A percentile compares a stretch with the other conserved stretches of the same genome.
phyloP scores from a whole-genome alignment of 345 rosid species.

The Eucalyptus coolabah region DNA sequence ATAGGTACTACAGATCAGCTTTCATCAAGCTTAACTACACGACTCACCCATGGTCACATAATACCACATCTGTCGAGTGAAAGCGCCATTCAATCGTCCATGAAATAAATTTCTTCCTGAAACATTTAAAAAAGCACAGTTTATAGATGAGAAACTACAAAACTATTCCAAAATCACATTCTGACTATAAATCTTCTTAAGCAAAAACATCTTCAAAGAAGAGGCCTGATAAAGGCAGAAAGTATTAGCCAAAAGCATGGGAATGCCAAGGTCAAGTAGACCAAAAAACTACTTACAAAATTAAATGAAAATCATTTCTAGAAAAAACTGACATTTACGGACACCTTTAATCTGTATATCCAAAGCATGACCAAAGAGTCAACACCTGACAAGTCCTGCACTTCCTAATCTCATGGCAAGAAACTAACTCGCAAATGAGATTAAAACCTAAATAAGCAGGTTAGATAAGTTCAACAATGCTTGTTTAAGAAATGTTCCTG shows the following conservation, averaged over 20 bases:
- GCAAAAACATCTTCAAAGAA: not conserved
- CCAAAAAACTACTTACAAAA: not conserved
- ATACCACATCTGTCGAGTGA: conserved; percentile 51
- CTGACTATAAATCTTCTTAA: not conserved
- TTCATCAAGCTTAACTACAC: not conserved
- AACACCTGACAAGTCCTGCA: not conserved
- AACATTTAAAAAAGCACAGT: not conserved
- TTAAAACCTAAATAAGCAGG: not conserved
- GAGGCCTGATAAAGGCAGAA: not conserved
- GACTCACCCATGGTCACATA: conserved; percentile 60
- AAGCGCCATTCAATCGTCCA: conserved; percentile 97
- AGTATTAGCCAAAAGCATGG: not conserved
- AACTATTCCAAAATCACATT: not conserved
- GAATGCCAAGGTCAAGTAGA: not conserved
- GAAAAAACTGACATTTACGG: not conserved
- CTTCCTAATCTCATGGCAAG: not conserved
- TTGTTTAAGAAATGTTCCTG: not conserved
- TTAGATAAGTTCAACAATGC: not conserved
- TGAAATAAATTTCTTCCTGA: conserved; percentile 50
- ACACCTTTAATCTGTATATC: not conserved
- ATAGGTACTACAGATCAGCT: not conserved
- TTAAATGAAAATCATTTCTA: not conserved
- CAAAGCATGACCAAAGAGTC: not conserved
- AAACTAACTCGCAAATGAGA: not conserved
- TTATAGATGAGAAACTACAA: not conserved